Evolutionary conservation across 108 stramenopile species (phyloP), one percentile per base, ranked within the genome.

Genomic region (Nannochloropsis salina): DNA sequence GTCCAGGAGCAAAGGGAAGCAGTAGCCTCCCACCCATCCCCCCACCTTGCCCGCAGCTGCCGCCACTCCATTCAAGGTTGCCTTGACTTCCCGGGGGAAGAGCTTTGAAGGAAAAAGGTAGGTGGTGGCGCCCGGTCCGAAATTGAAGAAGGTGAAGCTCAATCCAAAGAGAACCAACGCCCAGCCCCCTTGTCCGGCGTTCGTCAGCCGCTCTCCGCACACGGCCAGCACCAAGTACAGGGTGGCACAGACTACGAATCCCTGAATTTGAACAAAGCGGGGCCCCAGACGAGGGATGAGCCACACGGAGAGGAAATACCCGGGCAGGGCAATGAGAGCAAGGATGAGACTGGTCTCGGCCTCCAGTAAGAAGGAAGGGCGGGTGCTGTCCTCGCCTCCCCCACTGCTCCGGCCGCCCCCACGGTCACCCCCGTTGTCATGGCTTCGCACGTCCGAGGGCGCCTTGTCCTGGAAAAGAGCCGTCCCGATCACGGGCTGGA

Each of bases 11-110:
- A 15, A 15, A 51, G 47, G 47, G 15, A 51, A 51, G 47, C 10
- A 51, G 47, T 51, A 51, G 20, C 61, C 61, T 6, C 61, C 44
- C 1, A 6, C 61, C 61, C 61, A 6, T n/a, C 61, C 61, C 15
- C 61, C 61, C 61, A 74, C 61, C 61, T 82, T 82, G 20, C 82
- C 82, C 3, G 82, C 42, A 82, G 82, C 82, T 21, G 82, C 82
- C 42, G 82, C 42, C 82, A 82, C 42, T 15, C 82, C 82, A 45
- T 82, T 82, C 82, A 82, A 44, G 21, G 82, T n/a, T 0, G 82
- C 42, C 82, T 45, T 82, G 44, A 82, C 82, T 5, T 82, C 82
- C 82, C 8, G 18, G 20, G 82, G 82, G 44, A 44, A 82, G 15
- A 82, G 2, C 20, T 9, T 82, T 5, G 82, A 82, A 82, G 82